Percentiles rank a stretch among this genome's conserved stretches.
phyloP scores from a whole-genome alignment of 2,329 filamentous ascomycete species.

The Sarocladiaceae sp. region DNA sequence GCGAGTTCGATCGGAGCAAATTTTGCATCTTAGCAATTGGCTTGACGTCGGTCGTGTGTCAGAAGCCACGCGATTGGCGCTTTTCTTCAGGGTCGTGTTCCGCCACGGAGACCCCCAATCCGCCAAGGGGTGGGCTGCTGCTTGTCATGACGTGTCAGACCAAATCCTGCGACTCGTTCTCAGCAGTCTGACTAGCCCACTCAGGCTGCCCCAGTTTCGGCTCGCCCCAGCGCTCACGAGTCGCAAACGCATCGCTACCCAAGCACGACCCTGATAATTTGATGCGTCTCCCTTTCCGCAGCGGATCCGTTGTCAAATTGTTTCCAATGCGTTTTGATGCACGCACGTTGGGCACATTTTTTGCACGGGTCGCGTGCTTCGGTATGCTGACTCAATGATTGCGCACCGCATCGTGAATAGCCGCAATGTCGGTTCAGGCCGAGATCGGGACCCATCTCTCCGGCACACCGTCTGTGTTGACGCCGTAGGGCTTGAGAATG shows the following conservation, averaged over 20 bases:
- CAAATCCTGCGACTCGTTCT: constrained; percentile 6
- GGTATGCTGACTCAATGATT: background rate
- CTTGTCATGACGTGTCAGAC: constrained; percentile 8
- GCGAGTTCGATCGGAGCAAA: constrained; percentile 4
- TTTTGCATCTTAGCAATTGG: background rate
- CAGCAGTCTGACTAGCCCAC: background rate
- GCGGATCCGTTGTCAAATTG: too few species aligned
- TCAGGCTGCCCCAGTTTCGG: background rate
- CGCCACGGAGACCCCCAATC: background rate
- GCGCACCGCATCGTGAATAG: background rate
- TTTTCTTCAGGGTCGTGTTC: background rate
- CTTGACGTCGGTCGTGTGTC: background rate
- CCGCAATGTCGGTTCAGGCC: background rate
- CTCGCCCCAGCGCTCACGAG: background rate
- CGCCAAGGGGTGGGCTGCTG: background rate
- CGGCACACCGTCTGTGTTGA: constrained; percentile 55
- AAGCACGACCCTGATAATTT: background rate
- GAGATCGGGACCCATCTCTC: constrained; percentile 49
- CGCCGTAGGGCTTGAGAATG: constrained; percentile 48
- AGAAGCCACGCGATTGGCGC: background rate
- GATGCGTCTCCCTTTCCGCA: background rate
- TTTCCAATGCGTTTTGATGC: too few species aligned
- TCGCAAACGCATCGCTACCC: constrained; percentile 7
- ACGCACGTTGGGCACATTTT: too few species aligned
- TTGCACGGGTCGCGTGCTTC: too few species aligned